Base-by-base conservation (phyloP, 73 alveolate genomes). In the Symbiodinium natans region DNA sequence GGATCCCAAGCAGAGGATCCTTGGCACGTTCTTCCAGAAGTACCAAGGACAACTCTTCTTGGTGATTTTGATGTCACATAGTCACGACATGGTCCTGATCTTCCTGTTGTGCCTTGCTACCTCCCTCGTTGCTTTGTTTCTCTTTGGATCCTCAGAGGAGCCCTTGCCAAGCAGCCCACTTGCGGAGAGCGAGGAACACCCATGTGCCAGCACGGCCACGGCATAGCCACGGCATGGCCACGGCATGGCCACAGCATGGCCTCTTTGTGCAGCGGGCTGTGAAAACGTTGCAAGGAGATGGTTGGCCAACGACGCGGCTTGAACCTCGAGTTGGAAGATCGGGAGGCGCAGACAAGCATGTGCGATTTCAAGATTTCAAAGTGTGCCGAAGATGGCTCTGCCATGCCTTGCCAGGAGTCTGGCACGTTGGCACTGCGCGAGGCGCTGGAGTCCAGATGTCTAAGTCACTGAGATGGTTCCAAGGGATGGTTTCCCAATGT, bases 11-110 rank as follows among this genome's bases (percentile, higher is more conserved):
- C 80, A 63, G 80, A 36, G 36, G 36, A 23, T 63, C 80, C 80
- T 36, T 23, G 36, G 80, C 80, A n/a, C 80, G 80, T 23, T 63
- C 80, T n/a, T 63, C 80, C 80, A 63, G 80, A 63, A 63, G 80
- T n/a, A 63, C 80, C 80, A 63, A 63, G 80, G 80, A 63, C 80
- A 52, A 29, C 13, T 52, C 68, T 52, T n/a, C n/a, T n/a, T n/a
- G n/a, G n/a, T n/a, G n/a, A n/a, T n/a, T n/a, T n/a, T n/a, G n/a
- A n/a, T n/a, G n/a, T n/a, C n/a, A n/a, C 71, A 52, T 23, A 52
- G n/a, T 52, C 71, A 52, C 71, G 23, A 52, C 31, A 52, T 5
- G 23, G 25, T 29, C 36, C 38, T 63, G 21, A 21, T 19, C 25
- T 11, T 5, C 36, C 10, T 15, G 75, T 10, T 15, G 36, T 25